These are phyloP conservation scores for Cucurbita argyrosperma DNA, from an alignment of 306 rosid species.

Conservation along the genomic window DNA sequence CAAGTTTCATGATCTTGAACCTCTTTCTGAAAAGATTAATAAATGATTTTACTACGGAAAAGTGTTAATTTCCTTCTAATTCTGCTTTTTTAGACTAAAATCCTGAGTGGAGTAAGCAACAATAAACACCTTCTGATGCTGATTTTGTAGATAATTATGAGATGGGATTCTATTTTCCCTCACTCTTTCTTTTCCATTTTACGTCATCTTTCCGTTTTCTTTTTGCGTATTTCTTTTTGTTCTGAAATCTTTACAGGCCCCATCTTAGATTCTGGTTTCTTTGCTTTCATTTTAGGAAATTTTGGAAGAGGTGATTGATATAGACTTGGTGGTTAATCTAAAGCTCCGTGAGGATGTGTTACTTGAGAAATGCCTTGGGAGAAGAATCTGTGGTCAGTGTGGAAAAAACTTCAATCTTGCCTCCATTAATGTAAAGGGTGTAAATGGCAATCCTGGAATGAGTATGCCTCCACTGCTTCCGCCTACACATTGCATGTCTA, in stretches of 20 bases:
- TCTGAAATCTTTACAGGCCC: neutral
- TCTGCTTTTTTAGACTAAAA: neutral
- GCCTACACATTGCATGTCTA: conserved; percentile 67
- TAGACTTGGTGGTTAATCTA: conserved; percentile 83
- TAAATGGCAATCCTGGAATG: conserved; percentile 56
- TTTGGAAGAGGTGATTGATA: conserved; percentile 71
- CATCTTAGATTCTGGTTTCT: neutral
- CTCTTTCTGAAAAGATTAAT: neutral
- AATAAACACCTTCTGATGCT: too few species aligned
- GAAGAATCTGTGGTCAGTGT: conserved; percentile 77
- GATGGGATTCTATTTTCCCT: neutral
- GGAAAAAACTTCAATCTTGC: conserved; percentile 78
- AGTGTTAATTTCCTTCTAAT: neutral
- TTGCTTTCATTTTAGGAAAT: conserved; percentile 43
- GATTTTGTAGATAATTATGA: neutral
- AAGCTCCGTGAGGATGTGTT: conserved; percentile 78
- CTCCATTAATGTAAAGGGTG: conserved; percentile 53
- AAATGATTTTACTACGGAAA: neutral
- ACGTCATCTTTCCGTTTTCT: neutral
- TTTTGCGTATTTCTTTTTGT: neutral
- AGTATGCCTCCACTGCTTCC: conserved; percentile 94
- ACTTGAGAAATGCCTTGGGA: conserved; percentile 86
- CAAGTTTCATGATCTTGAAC: neutral
- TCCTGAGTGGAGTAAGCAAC: too few species aligned
- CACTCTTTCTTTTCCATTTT: neutral